A percentile compares a stretch with the other conserved stretches of the same genome.
Evolutionary conservation across 139 green algal species (phyloP).

Genomic region (Diplosphaera chodatii): DNA sequence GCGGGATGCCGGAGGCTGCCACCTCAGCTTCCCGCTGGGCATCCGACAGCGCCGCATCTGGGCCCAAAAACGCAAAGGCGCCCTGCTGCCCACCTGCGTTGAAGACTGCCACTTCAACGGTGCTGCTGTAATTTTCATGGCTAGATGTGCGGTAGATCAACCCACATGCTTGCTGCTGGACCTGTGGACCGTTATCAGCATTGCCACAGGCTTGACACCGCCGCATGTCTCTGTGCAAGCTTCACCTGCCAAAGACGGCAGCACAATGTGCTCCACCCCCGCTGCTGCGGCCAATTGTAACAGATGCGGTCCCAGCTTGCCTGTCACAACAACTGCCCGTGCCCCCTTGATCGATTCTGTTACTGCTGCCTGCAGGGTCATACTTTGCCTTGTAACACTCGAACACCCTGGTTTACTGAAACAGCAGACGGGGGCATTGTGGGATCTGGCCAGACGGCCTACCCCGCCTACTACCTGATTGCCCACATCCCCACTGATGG

Average conservation of each 20-base stretch:
- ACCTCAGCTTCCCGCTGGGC: conserved; percentile 2
- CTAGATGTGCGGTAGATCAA: too few relatives aligned
- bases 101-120: background rate
- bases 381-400: background rate
- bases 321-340: conserved; percentile 17
- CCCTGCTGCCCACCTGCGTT: background rate
- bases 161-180: too few relatives aligned
- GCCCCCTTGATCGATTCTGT: conserved; percentile 11
- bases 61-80: background rate
- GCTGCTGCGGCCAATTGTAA: conserved; percentile 3
- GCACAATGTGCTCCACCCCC: conserved; percentile 24
- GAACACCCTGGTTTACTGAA: background rate
- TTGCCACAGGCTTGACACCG: background rate
- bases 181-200: too few relatives aligned
- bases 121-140: too few relatives aligned
- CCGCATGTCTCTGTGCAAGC: background rate
- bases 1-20: conserved; percentile 1
- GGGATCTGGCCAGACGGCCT: too few relatives aligned
- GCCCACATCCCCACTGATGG: conserved; percentile 10
- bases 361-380: conserved; percentile 1
- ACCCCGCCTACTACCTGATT: too few relatives aligned
- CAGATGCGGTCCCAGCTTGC: conserved; percentile 15
- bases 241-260: conserved; percentile 23
- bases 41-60: conserved; percentile 3
- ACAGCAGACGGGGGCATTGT: too few relatives aligned